phyloP scores from a whole-genome alignment of 129 eudicot genomes.

The Artemisia argyi region DNA sequence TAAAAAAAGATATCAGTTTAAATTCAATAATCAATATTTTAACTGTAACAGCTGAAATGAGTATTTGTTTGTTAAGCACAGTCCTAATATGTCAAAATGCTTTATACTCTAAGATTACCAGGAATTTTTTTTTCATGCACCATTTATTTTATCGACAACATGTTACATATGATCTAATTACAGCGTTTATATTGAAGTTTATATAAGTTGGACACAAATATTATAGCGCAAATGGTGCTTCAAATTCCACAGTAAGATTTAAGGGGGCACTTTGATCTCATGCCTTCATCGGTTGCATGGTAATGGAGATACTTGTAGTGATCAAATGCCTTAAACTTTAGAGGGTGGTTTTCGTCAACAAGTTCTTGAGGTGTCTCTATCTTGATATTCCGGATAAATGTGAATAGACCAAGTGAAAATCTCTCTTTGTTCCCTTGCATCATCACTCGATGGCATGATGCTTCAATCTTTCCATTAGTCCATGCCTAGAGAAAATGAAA shows the following conservation, averaged over 20 bases:
- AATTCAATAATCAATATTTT: no score
- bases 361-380: conserved; percentile 48
- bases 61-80: no score
- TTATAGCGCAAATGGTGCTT: background rate
- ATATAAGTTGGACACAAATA: background rate
- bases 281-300: conserved; percentile 42
- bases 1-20: no score
- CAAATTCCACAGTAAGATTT: conserved; percentile 54
- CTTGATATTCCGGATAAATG: conserved; percentile 50
- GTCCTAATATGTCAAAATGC: no score
- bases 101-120: no score
- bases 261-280: conserved; percentile 43
- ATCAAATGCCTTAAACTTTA: conserved; percentile 51
- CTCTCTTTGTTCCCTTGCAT: conserved; percentile 50
- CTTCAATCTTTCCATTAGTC: conserved; percentile 61
- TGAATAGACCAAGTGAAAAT: conserved; percentile 49
- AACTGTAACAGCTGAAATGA: no score
- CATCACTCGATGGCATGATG: conserved; percentile 55
- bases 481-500: conserved; percentile 40
- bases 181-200: background rate
- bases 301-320: conserved; percentile 53
- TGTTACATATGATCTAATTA: background rate
- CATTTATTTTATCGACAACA: no score
- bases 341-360: conserved; percentile 46
- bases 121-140: no score